Evolutionary conservation across 352 stramenopile species (phyloP).

Genomic region (Sclerospora graminicola): DNA sequence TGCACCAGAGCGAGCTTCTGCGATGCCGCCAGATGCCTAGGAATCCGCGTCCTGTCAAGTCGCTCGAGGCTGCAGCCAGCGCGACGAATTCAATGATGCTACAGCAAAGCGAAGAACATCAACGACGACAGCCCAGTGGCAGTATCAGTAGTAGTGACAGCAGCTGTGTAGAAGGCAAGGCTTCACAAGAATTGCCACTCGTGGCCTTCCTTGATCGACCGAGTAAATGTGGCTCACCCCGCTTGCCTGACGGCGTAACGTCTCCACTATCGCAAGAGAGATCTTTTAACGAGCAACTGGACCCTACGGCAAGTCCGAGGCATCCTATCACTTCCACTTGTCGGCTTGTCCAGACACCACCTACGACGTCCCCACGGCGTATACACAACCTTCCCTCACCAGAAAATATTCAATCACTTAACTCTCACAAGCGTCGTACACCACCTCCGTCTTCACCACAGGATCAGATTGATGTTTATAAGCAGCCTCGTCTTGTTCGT

Average conservation of each 20-base stretch:
- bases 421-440: constrained; percentile 11
- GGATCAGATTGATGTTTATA: constrained; percentile 6
- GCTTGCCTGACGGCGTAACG: constrained; percentile 16
- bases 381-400: constrained; percentile 19
- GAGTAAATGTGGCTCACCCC: constrained; percentile 24
- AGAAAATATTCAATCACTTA: constrained; percentile 5
- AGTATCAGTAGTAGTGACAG: background rate
- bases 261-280: constrained; percentile 32
- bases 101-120: constrained; percentile 1
- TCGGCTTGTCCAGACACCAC: constrained; percentile 8
- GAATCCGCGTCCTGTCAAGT: constrained; percentile 9
- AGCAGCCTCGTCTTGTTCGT: constrained; percentile 31
- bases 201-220: constrained; percentile 20
- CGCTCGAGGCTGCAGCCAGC: constrained; percentile 10
- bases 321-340: constrained; percentile 8
- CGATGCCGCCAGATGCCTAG: constrained; percentile 3
- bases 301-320: constrained; percentile 25
- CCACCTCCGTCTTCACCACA: constrained; percentile 6
- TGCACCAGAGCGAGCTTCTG: constrained; percentile 14
- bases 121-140: background rate
- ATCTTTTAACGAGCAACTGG: constrained; percentile 16
- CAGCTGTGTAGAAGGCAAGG: constrained; percentile 13
- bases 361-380: constrained; percentile 16
- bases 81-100: constrained; percentile 8
- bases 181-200: constrained; percentile 14